Percentiles rank a stretch among this genome's conserved stretches.
Evolutionary conservation across 768 basidiomycete species (phyloP).

Genomic region (Wakefieldia striispora): DNA sequence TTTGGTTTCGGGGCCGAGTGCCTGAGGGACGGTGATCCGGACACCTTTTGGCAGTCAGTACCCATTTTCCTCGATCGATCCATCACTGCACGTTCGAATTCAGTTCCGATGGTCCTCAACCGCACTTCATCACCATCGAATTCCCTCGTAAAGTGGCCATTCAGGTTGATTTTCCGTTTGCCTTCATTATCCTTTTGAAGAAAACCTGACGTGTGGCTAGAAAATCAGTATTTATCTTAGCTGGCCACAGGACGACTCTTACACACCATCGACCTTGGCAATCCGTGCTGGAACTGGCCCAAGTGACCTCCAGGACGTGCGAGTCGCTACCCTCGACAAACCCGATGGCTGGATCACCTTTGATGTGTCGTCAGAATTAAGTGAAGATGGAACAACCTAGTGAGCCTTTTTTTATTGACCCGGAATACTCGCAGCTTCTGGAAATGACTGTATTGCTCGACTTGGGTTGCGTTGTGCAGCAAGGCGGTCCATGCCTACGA

Average conservation of each 20-base stretch:
- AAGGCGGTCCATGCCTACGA: constrained; percentile 88
- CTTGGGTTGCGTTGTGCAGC: constrained; percentile 37
- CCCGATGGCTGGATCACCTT: constrained; percentile 95
- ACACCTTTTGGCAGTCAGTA: constrained; percentile 97
- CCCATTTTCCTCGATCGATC: neutral
- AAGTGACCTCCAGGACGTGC: constrained; percentile 90
- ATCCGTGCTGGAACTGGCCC: constrained; percentile 91
- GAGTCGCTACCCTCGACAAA: constrained; percentile 79
- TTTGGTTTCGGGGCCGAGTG: constrained; percentile 96
- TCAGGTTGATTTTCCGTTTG: constrained; percentile 49
- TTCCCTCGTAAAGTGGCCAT: constrained; percentile 89
- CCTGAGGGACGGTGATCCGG: constrained; percentile 80
- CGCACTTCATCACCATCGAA: constrained; percentile 92
- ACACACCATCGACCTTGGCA: constrained; percentile 89
- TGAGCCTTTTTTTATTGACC: constrained; percentile 38
- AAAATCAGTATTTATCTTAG: constrained; percentile 86
- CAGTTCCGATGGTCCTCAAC: constrained; percentile 93
- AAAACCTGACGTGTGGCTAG: constrained; percentile 41
- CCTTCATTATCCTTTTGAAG: neutral
- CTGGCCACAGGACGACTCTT: constrained; percentile 88
- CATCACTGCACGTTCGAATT: constrained; percentile 1
- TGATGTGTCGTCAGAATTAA: constrained; percentile 76
- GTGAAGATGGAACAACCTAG: constrained; percentile 79
- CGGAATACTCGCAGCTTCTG: too few relatives aligned
- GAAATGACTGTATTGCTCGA: neutral